Conservation (phyloP, 139 green algal genomes). For the Coelastrella sp. region DNA sequence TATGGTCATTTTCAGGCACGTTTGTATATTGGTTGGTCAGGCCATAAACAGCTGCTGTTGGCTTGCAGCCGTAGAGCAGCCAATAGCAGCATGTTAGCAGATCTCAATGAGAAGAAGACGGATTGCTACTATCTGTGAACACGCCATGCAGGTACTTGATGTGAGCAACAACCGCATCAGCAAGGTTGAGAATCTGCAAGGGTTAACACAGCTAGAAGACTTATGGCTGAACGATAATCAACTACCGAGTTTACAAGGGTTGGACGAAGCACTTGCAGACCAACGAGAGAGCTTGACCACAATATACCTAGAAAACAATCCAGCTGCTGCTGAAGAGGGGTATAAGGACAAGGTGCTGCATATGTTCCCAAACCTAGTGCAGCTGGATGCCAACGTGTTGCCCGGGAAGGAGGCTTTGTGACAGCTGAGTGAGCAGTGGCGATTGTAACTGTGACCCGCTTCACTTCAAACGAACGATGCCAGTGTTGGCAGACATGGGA, state of each 20-base stretch:
- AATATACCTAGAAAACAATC: conserved; percentile 92
- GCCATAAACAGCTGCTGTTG: too few relatives aligned
- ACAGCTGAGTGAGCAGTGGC: neutral
- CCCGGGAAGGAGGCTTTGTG: neutral
- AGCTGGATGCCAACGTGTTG: conserved; percentile 84
- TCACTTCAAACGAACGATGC: neutral
- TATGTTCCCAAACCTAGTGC: conserved; percentile 82
- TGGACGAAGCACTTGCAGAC: conserved; percentile 67
- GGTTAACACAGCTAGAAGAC: conserved; percentile 73
- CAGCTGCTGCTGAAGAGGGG: conserved; percentile 57
- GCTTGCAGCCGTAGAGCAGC: too few relatives aligned
- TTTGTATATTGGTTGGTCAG: too few relatives aligned
- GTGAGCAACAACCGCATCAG: conserved; percentile 84
- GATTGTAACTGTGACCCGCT: neutral
- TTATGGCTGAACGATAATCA: conserved; percentile 97
- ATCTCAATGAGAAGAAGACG: too few relatives aligned
- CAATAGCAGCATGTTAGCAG: too few relatives aligned
- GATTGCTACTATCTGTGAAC: neutral
- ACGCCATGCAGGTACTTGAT: conserved; percentile 83
- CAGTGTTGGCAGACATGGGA: too few relatives aligned
- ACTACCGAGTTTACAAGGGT: conserved; percentile 63
- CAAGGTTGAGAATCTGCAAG: conserved; percentile 50
- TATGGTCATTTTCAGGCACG: too few relatives aligned
- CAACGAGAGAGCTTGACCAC: conserved; percentile 70
- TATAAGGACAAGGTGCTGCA: conserved; percentile 73